These are phyloP conservation scores for Triangularia verruculosa DNA, from an alignment of 2,329 filamentous ascomycete species.

Conservation along the genomic window DNA sequence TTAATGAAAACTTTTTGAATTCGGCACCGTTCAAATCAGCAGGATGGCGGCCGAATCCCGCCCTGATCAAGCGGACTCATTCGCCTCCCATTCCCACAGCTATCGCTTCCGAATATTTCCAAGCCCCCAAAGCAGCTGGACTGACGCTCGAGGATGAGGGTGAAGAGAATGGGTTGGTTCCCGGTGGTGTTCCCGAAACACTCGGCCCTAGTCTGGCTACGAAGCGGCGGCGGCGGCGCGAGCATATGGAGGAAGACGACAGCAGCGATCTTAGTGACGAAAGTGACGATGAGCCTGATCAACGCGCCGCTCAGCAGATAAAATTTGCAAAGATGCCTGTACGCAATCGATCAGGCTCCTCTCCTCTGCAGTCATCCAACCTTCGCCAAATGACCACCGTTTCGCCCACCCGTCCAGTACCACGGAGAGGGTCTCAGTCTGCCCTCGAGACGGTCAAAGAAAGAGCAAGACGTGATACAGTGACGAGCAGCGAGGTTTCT, in stretches of 20 bases:
- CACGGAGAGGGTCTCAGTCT: constrained; percentile 67
- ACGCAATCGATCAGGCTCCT: constrained; percentile 80
- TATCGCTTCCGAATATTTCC: constrained; percentile 80
- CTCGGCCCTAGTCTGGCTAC: constrained; percentile 65
- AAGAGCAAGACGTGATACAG: constrained; percentile 68
- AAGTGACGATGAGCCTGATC: constrained; percentile 73
- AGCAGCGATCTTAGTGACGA: constrained; percentile 83
- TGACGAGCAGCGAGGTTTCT: constrained; percentile 79
- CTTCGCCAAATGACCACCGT: constrained; percentile 52
- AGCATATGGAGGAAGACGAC: constrained; percentile 80
- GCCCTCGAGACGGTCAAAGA: constrained; percentile 68
- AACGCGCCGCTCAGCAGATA: constrained; percentile 79
- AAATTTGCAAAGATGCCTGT: constrained; percentile 96
- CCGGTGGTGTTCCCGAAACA: constrained; percentile 64
- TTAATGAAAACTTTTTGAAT: constrained; percentile 76
- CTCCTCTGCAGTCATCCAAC: constrained; percentile 70
- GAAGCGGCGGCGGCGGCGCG: constrained; percentile 62
- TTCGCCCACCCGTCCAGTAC: constrained; percentile 47
- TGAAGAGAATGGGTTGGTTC: constrained; percentile 70
- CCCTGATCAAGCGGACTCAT: constrained; percentile 77
- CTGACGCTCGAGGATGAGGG: constrained; percentile 67
- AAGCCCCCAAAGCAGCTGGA: constrained; percentile 61
- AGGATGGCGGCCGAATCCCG: constrained; percentile 72
- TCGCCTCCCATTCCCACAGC: constrained; percentile 83
- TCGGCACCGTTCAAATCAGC: constrained; percentile 78